phyloP scores from a whole-genome alignment of 176 grass and related monocot genomes.

The Zoysia pacifica region DNA sequence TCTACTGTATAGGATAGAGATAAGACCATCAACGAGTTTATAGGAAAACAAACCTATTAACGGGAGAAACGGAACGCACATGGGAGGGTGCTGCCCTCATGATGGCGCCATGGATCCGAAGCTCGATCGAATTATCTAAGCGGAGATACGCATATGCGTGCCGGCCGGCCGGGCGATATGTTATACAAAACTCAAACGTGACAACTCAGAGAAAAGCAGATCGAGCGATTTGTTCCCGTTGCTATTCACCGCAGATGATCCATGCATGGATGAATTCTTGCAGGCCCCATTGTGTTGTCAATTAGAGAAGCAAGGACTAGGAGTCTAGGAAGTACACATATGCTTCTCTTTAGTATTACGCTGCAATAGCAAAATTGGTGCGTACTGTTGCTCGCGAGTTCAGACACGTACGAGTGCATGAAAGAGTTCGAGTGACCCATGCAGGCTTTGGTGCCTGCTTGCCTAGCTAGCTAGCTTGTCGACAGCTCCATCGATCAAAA shows the following conservation, averaged over 20 bases:
- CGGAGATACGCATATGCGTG: background rate
- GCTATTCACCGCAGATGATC: background rate
- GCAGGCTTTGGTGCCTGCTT: background rate
- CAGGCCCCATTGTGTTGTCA: background rate
- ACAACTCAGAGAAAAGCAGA: constrained; percentile 28
- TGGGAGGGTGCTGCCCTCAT: constrained; percentile 42
- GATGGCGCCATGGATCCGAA: constrained; percentile 33
- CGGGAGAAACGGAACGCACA: constrained; percentile 42
- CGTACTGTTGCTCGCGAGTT: background rate
- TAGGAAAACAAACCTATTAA: background rate
- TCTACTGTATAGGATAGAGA: background rate
- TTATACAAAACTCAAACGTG: constrained; percentile 15
- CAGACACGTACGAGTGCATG: background rate
- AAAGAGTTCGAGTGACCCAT: too few species aligned
- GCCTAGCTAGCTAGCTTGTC: background rate
- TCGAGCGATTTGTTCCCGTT: background rate
- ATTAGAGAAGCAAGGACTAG: too few species aligned
- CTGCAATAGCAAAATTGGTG: background rate
- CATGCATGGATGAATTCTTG: background rate
- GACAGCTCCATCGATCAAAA: background rate
- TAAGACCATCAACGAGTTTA: background rate
- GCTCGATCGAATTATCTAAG: constrained; percentile 8
- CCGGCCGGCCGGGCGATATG: background rate
- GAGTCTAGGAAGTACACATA: too few species aligned
- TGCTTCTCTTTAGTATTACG: background rate